Evolutionary conservation across 2,329 filamentous ascomycete species (phyloP), one percentile per base, ranked within the genome.

Genomic region (Fusarium sp.): DNA sequence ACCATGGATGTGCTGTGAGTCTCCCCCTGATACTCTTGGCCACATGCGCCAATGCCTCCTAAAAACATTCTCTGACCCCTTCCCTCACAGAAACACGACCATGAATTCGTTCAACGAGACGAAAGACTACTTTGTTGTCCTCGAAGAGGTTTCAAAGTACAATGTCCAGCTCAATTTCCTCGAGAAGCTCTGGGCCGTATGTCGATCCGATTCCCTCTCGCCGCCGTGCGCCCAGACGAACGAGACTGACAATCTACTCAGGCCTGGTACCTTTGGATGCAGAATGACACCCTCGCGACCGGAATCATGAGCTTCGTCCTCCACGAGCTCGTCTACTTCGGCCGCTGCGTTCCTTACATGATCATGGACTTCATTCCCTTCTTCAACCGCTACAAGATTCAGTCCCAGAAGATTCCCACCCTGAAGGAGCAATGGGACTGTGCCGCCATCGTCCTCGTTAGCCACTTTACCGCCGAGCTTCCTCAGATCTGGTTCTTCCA

Each of bases 401-500:
- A 99, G 83, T 91, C 86, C 81, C 87, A 90, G 85, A 98, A 98
- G 88, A 91, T 98, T 52, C 97, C 97, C 11, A 97, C 95, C n/a
- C 88, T 93, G 63, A 93, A 91, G 81, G 97, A 99, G 84, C 97
- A 99, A 85, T 97, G 94, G 91, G 91, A 95, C 81, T 99, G 97
- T 86, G 95, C 97, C 69, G 92, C 91, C 83, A 92, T 98, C 76
- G 97, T 99, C 74, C 93, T 99, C 75, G 87, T 98, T 80, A 95
- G 92, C 82, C 97, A 99, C 85, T 97, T 98, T 85, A 98, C 97
- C 76, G 97, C 98, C 83, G 97, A 99, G 85, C 91, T 99, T 40
- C 97, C 97, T 71, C 97, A 98, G 85, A 98, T 98, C 84, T 98
- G 96, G 96, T 90, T 98, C 79, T 99, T 99, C 90, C 97, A 99